Evolutionary conservation across 83 land plant species (phyloP).

Genomic region (Isoetes engelmannii): DNA sequence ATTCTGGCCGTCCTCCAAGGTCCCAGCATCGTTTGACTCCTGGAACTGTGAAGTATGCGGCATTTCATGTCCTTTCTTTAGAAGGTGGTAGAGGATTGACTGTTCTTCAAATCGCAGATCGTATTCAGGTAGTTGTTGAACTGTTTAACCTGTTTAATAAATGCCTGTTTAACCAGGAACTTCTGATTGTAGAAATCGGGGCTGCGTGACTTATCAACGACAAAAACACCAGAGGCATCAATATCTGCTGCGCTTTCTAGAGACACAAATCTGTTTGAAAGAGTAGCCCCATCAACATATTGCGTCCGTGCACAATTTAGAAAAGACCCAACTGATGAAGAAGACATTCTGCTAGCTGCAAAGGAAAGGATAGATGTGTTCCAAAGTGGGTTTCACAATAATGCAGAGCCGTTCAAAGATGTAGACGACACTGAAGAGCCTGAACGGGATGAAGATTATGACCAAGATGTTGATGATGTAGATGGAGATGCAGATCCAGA

Average conservation of each 20-base stretch:
- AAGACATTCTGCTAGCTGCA: constrained; percentile 32
- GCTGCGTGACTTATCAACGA: constrained; percentile 35
- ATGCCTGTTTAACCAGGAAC: neutral
- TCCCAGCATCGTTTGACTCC: constrained; percentile 47
- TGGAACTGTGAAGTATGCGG: constrained; percentile 65
- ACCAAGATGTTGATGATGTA: constrained; percentile 18
- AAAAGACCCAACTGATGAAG: constrained; percentile 24
- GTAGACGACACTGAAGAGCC: constrained; percentile 20
- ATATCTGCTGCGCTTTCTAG: constrained; percentile 59
- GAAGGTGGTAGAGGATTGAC: constrained; percentile 55
- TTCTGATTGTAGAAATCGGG: constrained; percentile 40
- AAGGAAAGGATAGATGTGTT: constrained; percentile 31
- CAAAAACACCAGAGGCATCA: constrained; percentile 44
- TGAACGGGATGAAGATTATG: constrained; percentile 33
- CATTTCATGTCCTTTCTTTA: constrained; percentile 48
- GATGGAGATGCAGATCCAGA: constrained; percentile 14
- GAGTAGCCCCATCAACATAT: constrained; percentile 56
- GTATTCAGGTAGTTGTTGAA: constrained; percentile 40
- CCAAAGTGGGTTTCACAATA: constrained; percentile 42
- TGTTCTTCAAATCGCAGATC: constrained; percentile 49
- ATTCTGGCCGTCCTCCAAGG: neutral
- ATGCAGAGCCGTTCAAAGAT: constrained; percentile 21
- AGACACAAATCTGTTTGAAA: constrained; percentile 77
- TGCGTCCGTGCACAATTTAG: constrained; percentile 44
- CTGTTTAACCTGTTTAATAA: neutral